Evolutionary conservation across 2,329 filamentous ascomycete species (phyloP).

Genomic region (Hypoxylon sp.): DNA sequence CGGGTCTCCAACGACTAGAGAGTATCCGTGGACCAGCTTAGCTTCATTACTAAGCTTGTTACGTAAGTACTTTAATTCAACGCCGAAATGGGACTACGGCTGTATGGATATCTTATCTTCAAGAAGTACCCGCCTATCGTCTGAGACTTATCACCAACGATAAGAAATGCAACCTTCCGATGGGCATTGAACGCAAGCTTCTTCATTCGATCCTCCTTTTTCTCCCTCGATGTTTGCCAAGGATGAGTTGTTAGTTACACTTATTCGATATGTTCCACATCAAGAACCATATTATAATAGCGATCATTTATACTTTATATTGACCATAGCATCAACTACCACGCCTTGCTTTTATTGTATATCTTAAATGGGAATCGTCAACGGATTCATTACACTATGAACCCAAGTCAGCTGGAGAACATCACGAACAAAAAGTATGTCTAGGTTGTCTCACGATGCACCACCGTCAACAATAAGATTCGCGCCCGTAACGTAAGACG

Average conservation of each 20-base stretch:
- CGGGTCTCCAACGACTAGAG: conserved; percentile 17
- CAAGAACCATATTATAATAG: background rate
- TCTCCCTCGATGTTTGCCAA: background rate
- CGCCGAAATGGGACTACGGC: conserved; percentile 20
- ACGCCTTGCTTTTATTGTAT: background rate
- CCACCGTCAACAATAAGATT: conserved; percentile 75
- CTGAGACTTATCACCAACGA: conserved; percentile 18
- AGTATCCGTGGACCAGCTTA: background rate
- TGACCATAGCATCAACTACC: background rate
- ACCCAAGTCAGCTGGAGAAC: conserved; percentile 34
- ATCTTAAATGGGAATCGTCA: conserved; percentile 58
- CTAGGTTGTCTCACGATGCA: conserved; percentile 56
- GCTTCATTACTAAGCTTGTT: conserved; percentile 35
- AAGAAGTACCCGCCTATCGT: conserved; percentile 32
- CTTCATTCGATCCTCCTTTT: background rate
- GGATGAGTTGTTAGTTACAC: background rate
- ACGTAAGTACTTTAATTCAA: conserved; percentile 24
- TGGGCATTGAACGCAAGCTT: background rate
- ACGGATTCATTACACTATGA: conserved; percentile 58
- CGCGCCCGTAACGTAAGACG: conserved; percentile 72
- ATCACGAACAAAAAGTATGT: conserved; percentile 9
- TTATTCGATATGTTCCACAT: background rate
- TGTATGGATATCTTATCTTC: conserved; percentile 13
- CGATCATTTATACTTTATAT: background rate
- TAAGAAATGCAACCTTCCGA: conserved; percentile 13